Conservation (phyloP, 352 stramenopile species). For the Blastocystis sp. region DNA sequence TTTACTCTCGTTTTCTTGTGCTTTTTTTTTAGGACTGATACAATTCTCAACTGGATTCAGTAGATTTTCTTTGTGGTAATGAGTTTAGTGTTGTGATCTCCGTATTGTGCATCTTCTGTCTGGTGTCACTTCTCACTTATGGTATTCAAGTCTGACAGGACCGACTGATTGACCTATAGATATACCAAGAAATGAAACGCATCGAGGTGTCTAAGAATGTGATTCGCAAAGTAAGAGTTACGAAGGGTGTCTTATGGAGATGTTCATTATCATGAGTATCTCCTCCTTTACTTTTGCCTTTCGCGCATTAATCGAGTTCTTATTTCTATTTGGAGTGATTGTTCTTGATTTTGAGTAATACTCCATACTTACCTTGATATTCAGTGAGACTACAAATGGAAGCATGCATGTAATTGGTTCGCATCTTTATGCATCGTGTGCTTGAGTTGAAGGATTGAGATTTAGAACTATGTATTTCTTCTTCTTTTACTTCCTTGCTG, state of each 20-base stretch:
- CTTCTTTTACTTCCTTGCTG: constrained; percentile 41
- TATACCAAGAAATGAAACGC: constrained; percentile 37
- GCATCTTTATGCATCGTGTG: constrained; percentile 30
- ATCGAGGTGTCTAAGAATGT: constrained; percentile 1
- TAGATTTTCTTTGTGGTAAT: not conserved
- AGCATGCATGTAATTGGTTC: constrained; percentile 48
- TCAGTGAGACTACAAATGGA: not conserved
- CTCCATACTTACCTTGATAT: not conserved
- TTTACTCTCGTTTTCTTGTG: not conserved
- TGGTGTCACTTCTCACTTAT: not conserved
- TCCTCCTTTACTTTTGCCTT: constrained; percentile 26
- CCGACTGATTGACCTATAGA: not conserved
- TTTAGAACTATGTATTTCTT: constrained; percentile 45
- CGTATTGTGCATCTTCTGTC: constrained; percentile 14
- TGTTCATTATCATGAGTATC: constrained; percentile 35
- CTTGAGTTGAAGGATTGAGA: not conserved
- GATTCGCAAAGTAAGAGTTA: not conserved
- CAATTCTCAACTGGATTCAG: not conserved
- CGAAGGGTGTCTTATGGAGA: not conserved
- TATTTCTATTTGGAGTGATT: constrained; percentile 24
- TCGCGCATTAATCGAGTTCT: not conserved
- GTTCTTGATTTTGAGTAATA: constrained; percentile 17
- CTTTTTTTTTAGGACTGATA: not conserved
- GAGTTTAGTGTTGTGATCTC: not conserved
- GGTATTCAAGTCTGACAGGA: not conserved